phyloP scores from a whole-genome alignment of 768 basidiomycete genomes.

The Collybia mongolica region DNA sequence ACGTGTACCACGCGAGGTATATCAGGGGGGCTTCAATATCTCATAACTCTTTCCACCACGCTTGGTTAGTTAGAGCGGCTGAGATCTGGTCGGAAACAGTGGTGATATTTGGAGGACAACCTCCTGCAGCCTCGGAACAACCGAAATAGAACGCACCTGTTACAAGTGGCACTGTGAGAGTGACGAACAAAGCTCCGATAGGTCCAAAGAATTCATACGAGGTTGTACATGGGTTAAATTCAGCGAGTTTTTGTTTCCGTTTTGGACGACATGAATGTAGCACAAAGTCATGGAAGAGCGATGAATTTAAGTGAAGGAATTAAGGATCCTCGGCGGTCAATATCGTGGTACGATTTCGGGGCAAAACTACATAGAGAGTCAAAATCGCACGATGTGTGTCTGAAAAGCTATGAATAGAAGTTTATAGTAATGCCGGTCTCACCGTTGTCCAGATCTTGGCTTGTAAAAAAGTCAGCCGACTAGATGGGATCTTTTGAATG shows the following conservation, averaged over 20 bases:
- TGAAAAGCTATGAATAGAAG: no score
- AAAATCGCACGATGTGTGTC: no score
- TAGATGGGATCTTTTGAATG: no score
- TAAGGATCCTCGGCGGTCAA: no score
- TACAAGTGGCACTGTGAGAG: constrained; percentile 65
- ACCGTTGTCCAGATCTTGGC: no score
- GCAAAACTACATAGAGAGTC: no score
- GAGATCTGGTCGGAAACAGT: constrained; percentile 40
- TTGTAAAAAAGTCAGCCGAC: no score
- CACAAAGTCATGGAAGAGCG: background rate
- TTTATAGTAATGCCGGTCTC: no score
- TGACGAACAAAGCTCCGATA: constrained; percentile 69
- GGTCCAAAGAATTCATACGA: constrained; percentile 84
- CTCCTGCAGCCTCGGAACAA: constrained; percentile 63
- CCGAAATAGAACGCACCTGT: constrained; percentile 76
- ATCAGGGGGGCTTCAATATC: constrained; percentile 73
- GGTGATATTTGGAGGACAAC: constrained; percentile 57
- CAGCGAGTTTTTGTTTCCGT: constrained; percentile 7
- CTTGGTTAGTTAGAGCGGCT: constrained; percentile 40
- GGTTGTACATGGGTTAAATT: constrained; percentile 67
- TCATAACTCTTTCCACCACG: constrained; percentile 81
- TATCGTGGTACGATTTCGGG: no score
- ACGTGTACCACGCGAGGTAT: constrained; percentile 89
- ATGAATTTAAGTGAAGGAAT: background rate
- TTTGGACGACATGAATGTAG: constrained; percentile 15